A percentile compares a stretch with the other conserved stretches of the same genome.
phyloP scores from a whole-genome alignment of 164 flowering plant genomes.

The Macadamia tetraphylla region DNA sequence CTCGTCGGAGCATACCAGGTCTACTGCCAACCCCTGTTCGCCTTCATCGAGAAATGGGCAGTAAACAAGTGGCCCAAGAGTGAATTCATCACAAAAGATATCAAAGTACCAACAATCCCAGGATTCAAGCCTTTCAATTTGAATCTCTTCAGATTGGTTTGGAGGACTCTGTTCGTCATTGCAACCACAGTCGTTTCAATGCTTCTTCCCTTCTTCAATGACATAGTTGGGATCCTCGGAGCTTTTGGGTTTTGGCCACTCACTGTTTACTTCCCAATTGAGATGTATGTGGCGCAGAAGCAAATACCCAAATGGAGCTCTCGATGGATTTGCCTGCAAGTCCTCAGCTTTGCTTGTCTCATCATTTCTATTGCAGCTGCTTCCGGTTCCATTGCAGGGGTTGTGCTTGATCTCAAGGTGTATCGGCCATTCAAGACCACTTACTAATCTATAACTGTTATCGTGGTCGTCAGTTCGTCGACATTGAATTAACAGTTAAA shows the following conservation, averaged over 20 bases:
- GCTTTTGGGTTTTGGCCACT: constrained; percentile 77
- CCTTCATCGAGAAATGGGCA: constrained; percentile 49
- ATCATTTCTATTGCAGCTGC: constrained; percentile 55
- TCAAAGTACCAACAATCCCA: constrained; percentile 30
- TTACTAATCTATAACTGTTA: constrained; percentile 12
- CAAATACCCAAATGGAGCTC: constrained; percentile 53
- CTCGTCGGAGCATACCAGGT: constrained; percentile 76
- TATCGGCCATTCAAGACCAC: constrained; percentile 41
- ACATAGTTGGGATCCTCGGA: constrained; percentile 60
- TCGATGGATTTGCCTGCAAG: constrained; percentile 55
- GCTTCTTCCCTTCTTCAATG: constrained; percentile 78
- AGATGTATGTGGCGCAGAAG: constrained; percentile 66
- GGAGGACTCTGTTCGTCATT: constrained; percentile 55
- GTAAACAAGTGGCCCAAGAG: constrained; percentile 29
- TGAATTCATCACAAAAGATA: constrained; percentile 40
- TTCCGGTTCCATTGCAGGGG: constrained; percentile 59
- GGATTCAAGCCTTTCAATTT: constrained; percentile 33
- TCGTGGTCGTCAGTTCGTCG: too few relatives aligned
- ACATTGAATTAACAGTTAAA: too few relatives aligned
- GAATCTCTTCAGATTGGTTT: constrained; percentile 51
- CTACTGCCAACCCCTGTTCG: constrained; percentile 56
- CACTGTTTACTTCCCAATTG: constrained; percentile 68
- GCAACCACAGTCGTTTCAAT: constrained; percentile 54
- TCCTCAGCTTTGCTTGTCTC: constrained; percentile 51
- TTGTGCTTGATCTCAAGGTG: constrained; percentile 38